Base-by-base conservation (phyloP, 495 filamentous ascomycete genomes). In the Sphaerosporella brunnea region DNA sequence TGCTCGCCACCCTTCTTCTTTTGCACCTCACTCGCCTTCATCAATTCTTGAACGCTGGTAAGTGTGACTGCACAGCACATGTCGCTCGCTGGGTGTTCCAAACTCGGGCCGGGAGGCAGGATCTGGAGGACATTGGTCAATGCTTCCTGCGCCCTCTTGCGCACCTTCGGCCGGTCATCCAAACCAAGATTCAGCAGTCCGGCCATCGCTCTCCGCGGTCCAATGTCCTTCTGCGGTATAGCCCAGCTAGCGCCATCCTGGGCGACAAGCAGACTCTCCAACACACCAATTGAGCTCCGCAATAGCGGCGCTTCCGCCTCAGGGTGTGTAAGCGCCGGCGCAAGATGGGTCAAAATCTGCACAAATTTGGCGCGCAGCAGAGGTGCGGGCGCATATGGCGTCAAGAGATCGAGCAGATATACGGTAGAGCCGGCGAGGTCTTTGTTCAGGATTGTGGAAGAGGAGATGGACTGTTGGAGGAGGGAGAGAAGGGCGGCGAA, bases 401-500 rank as follows among this genome's bases (percentile, higher is more conserved):
- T 83, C 51, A 92, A 76, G 52, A 88, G 66, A 63, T 97, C 90
- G 67, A 97, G 84, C 13, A 97, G 77, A 64, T 97, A 97, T 47
- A 97, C 82, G 50, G 94, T 81, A 11, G 90, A 84, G 18, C 79
- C 77, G 19, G 82, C 81, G 32, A 92, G 67, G 41, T 90, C 82
- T 63, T 84, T 87, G 64, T 93, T 92, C 44, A 79, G 66, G 24
- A 77, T 72, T 32, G 74, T 74, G 2, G 69, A 63, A 34, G 70
- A 64, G 15, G 74, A 77, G 15, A 82, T 69, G 1, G 82, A 75
- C 64, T 87, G 81, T 46, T 74, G 75, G 11, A 97, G 74, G 3
- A 97, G 70, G 26, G 87, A 85, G 34, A 97, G 71, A n/a, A 97
- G 73, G 2, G 92, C 85, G n/a, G 84, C 84, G 54, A 96, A 92